Percentiles rank a stretch among this genome's conserved stretches.
Conservation (phyloP, 176 grass and related monocot species). For the Chloris gayana region DNA sequence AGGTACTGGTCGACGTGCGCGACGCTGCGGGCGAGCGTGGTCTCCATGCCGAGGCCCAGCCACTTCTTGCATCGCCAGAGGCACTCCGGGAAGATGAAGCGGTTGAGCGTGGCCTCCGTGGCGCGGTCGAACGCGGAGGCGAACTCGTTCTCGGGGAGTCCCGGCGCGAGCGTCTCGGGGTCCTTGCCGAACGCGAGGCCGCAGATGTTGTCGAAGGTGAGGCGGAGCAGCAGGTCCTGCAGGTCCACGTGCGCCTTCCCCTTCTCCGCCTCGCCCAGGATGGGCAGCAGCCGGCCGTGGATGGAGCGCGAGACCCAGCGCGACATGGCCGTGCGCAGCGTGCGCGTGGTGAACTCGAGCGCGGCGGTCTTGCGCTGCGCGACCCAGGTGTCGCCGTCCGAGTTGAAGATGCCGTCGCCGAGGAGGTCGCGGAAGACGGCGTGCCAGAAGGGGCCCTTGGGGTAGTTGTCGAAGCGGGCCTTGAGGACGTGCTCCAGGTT, state of each 20-base stretch:
- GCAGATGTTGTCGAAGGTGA: constrained; percentile 98
- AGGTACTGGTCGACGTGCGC: constrained; percentile 86
- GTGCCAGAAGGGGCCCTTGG: constrained; percentile 96
- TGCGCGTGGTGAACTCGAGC: constrained; percentile 95
- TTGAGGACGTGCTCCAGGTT: constrained; percentile 97
- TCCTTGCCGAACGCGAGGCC: constrained; percentile 91
- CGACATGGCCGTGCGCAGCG: constrained; percentile 77
- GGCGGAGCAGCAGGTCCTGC: constrained; percentile 90
- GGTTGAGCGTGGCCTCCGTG: constrained; percentile 82
- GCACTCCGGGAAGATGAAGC: constrained; percentile 93
- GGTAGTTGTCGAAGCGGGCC: constrained; percentile 93
- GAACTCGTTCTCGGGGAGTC: constrained; percentile 85
- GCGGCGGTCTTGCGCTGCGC: constrained; percentile 91
- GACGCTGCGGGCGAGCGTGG: constrained; percentile 71
- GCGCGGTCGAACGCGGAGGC: constrained; percentile 84
- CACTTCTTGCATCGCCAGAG: constrained; percentile 92
- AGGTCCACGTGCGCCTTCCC: constrained; percentile 55
- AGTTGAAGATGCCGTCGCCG: constrained; percentile 98
- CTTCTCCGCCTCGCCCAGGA: constrained; percentile 50
- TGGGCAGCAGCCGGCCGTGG: constrained; percentile 73
- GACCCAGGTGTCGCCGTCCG: constrained; percentile 87
- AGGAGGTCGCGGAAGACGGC: constrained; percentile 88
- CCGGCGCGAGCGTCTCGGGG: constrained; percentile 80
- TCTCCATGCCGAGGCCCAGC: constrained; percentile 88
- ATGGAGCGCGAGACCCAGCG: constrained; percentile 89